Conservation (phyloP, 805 yeast genomes). For the Barnettozyma pratensis region DNA sequence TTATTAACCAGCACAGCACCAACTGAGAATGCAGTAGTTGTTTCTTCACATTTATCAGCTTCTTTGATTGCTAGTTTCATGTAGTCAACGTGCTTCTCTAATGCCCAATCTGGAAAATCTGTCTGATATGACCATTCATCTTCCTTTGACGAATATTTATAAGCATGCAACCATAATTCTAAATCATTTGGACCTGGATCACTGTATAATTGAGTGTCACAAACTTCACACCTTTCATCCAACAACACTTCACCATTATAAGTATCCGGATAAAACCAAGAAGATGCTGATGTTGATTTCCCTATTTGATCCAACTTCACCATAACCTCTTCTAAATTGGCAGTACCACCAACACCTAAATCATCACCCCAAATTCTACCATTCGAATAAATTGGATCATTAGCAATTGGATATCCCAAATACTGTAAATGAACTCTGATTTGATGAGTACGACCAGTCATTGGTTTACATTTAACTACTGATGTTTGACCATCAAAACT, state of each 20-base stretch:
- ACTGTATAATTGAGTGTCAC: constrained; percentile 67
- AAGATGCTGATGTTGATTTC: constrained; percentile 57
- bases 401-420: constrained; percentile 85
- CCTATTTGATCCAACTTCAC: constrained; percentile 59
- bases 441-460: constrained; percentile 94
- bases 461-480: constrained; percentile 81
- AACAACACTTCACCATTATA: constrained; percentile 58
- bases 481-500: constrained; percentile 32
- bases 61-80: constrained; percentile 76
- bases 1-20: constrained; percentile 80
- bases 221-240: constrained; percentile 55
- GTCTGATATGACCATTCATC: constrained; percentile 26
- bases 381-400: constrained; percentile 88
- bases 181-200: constrained; percentile 90
- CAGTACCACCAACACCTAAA: constrained; percentile 53
- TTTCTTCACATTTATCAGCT: constrained; percentile 76
- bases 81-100: constrained; percentile 46
- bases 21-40: constrained; percentile 87
- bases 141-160: constrained; percentile 56
- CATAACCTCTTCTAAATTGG: constrained; percentile 44
- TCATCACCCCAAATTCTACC: constrained; percentile 71
- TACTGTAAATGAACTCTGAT: constrained; percentile 89
- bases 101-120: constrained; percentile 38
- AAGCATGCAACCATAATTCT: constrained; percentile 89
- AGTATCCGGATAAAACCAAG: constrained; percentile 56